Evolutionary conservation across 768 basidiomycete genomes (phyloP).

Genomic region (Suillus occidentalis): DNA sequence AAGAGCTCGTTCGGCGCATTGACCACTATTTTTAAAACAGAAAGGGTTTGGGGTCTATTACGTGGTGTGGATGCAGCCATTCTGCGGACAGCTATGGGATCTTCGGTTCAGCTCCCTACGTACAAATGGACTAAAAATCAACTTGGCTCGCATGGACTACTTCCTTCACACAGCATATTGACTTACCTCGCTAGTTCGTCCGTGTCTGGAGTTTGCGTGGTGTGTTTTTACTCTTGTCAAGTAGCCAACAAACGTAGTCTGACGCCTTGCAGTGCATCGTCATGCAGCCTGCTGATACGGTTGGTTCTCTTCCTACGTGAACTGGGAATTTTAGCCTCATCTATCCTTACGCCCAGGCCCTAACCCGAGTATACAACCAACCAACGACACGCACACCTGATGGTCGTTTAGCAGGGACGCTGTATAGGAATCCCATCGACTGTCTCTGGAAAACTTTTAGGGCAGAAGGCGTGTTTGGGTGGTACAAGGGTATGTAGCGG

Average conservation of each 20-base stretch:
- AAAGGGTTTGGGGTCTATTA: conserved; percentile 76
- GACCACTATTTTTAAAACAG: conserved; percentile 71
- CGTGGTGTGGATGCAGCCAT: conserved; percentile 94
- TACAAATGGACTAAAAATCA: conserved; percentile 92
- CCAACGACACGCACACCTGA: conserved; percentile 70
- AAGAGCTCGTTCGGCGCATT: conserved; percentile 82
- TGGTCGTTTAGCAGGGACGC: conserved; percentile 68
- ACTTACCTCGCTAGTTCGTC: conserved; percentile 87
- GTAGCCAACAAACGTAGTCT: not conserved
- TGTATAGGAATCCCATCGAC: conserved; percentile 92
- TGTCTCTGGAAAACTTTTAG: conserved; percentile 96
- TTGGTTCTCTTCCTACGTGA: conserved; percentile 34
- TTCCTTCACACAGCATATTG: conserved; percentile 76
- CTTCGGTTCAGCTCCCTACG: conserved; percentile 92
- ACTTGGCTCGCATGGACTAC: conserved; percentile 64
- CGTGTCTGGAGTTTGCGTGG: conserved; percentile 90
- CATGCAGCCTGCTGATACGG: conserved; percentile 96
- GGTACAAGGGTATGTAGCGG: conserved; percentile 79
- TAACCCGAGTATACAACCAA: conserved; percentile 97
- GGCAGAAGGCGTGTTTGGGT: conserved; percentile 86
- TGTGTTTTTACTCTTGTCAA: conserved; percentile 40
- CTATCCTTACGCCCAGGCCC: conserved; percentile 44
- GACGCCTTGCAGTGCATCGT: conserved; percentile 59
- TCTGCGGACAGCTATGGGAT: conserved; percentile 92
- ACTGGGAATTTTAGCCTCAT: conserved; percentile 7